Percentiles rank a stretch among this genome's conserved stretches.
phyloP scores from a whole-genome alignment of 768 basidiomycete genomes.

The Boletus bicolor region DNA sequence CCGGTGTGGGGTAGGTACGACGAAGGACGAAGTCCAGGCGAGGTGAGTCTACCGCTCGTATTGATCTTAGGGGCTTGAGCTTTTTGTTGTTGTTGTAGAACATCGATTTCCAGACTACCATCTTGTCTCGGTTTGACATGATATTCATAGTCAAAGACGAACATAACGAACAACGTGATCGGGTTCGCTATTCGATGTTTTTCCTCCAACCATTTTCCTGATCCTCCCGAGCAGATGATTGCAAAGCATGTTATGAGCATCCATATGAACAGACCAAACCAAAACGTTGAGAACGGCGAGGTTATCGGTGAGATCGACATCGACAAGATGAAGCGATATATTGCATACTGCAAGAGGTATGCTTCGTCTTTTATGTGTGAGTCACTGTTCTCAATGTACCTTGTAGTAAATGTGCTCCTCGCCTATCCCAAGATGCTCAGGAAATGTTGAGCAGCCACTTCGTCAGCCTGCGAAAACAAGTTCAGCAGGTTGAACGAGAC shows the following conservation, averaged over 20 bases:
- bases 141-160: constrained; percentile 99
- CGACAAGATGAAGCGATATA: constrained; percentile 98
- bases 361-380: constrained; percentile 15
- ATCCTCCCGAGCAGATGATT: constrained; percentile 60
- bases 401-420: constrained; percentile 89
- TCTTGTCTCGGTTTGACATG: constrained; percentile 98
- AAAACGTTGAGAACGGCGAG: constrained; percentile 55
- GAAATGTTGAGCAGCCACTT: constrained; percentile 97
- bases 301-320: constrained; percentile 86
- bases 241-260: constrained; percentile 98
- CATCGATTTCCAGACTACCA: constrained; percentile 97
- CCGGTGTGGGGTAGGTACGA: constrained; percentile 98
- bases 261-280: constrained; percentile 90
- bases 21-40: constrained; percentile 92
- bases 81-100: constrained; percentile 44
- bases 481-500: constrained; percentile 93
- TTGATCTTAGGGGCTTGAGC: background rate
- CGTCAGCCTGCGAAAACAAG: constrained; percentile 87
- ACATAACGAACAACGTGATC: constrained; percentile 91
- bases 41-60: constrained; percentile 45
- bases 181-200: constrained; percentile 45
- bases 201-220: background rate
- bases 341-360: constrained; percentile 93
- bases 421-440: constrained; percentile 88
- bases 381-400: background rate